Conservation (phyloP, 208 protist species). For the Leishmania turanica region DNA sequence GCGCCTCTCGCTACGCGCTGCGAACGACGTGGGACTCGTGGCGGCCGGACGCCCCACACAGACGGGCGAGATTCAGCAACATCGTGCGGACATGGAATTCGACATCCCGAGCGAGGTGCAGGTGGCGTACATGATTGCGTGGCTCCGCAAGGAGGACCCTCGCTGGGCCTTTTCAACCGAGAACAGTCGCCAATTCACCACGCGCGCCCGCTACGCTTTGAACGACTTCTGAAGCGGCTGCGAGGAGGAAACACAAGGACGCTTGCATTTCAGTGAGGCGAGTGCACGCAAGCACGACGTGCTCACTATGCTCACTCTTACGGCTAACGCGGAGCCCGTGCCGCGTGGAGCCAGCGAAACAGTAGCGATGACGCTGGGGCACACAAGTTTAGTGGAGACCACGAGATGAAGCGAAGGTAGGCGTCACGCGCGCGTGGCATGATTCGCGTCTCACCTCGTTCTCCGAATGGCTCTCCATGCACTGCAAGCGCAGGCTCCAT, state of each 20-base stretch:
- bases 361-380: neutral
- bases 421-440: neutral
- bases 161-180: conserved; percentile 91
- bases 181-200: conserved; percentile 89
- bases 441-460: neutral
- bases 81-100: conserved; percentile 88
- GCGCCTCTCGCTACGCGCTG: conserved; percentile 73
- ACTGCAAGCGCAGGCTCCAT: neutral
- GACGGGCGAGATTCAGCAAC: conserved; percentile 84
- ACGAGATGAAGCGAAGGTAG: neutral
- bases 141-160: conserved; percentile 92
- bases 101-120: conserved; percentile 85
- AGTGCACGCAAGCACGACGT: neutral
- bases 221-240: conserved; percentile 74
- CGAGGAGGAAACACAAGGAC: neutral
- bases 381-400: neutral
- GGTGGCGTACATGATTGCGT: conserved; percentile 92
- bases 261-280: neutral
- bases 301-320: neutral
- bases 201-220: conserved; percentile 75
- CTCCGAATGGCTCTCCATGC: neutral
- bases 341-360: neutral
- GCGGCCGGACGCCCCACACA: conserved; percentile 74
- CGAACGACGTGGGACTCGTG: conserved; percentile 85
- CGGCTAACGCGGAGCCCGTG: neutral